Evolutionary conservation across 441 rosid species (phyloP).

Genomic region (Theobroma grandiflorum): DNA sequence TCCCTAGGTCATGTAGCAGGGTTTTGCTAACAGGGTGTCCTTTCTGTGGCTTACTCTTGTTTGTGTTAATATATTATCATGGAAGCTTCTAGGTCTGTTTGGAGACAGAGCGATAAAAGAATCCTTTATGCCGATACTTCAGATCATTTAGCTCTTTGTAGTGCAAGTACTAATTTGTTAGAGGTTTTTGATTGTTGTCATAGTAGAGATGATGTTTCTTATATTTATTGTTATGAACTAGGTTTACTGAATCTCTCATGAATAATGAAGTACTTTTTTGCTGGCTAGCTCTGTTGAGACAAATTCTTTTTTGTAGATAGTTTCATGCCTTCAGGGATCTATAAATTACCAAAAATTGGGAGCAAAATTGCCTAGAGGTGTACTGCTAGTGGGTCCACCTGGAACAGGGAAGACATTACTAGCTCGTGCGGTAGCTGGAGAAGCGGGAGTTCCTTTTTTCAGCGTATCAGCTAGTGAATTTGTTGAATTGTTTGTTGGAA

Average conservation of each 20-base stretch:
- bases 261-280: conserved; percentile 17
- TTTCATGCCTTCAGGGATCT: conserved; percentile 95
- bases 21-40: background rate
- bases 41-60: conserved; percentile 10
- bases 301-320: conserved; percentile 65
- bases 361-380: conserved; percentile 92
- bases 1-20: background rate
- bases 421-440: conserved; percentile 98
- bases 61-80: background rate
- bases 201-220: background rate
- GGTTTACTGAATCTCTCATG: conserved; percentile 8
- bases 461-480: conserved; percentile 96
- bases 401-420: conserved; percentile 97
- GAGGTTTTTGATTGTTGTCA: background rate
- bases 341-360: conserved; percentile 84
- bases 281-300: conserved; percentile 27
- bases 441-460: conserved; percentile 94
- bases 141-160: background rate
- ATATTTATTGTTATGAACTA: background rate
- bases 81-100: background rate
- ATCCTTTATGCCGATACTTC: background rate
- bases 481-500: conserved; percentile 94
- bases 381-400: conserved; percentile 93
- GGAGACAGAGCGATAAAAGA: background rate
- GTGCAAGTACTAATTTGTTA: background rate